phyloP scores from a whole-genome alignment of 208 protist species.

The Angomonas ambiguus region DNA sequence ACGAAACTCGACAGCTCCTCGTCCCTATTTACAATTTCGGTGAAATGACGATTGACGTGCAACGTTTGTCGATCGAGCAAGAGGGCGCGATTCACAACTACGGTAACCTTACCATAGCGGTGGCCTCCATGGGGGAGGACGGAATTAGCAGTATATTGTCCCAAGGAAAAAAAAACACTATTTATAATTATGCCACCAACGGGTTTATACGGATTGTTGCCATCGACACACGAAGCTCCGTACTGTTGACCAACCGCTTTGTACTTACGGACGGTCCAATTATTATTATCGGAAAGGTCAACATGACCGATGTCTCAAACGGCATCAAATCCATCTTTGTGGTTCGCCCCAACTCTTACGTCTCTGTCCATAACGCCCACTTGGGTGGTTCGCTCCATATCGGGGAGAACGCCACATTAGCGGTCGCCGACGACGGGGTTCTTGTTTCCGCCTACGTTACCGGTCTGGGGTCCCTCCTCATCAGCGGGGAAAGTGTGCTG shows the following conservation, averaged over 20 bases:
- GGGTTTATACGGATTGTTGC: conserved; percentile 50
- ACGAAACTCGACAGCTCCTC: conserved; percentile 54
- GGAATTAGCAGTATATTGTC: conserved; percentile 61
- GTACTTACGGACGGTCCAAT: conserved; percentile 44
- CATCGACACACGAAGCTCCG: conserved; percentile 37
- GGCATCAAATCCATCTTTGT: conserved; percentile 24
- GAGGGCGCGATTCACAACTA: conserved; percentile 75
- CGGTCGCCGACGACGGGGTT: conserved; percentile 33
- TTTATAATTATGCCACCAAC: conserved; percentile 49
- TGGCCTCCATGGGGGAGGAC: conserved; percentile 51
- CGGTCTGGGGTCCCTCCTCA: conserved; percentile 32
- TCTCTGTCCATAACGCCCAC: conserved; percentile 36
- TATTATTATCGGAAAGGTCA: conserved; percentile 41
- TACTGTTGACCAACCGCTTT: conserved; percentile 55
- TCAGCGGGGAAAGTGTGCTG: conserved; percentile 37
- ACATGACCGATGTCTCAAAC: conserved; percentile 44
- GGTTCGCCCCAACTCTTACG: conserved; percentile 26
- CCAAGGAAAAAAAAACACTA: conserved; percentile 36
- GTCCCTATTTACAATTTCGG: conserved; percentile 72
- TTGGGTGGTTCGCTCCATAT: conserved; percentile 31
- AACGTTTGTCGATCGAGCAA: conserved; percentile 48
- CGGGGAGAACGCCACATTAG: conserved; percentile 39
- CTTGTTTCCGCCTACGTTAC: conserved; percentile 35
- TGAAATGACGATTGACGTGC: conserved; percentile 77
- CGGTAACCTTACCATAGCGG: conserved; percentile 62